A percentile compares a stretch with the other conserved stretches of the same genome.
Evolutionary conservation across 2,329 filamentous ascomycete genomes (phyloP).

Genomic region (Colletotrichum sidae): DNA sequence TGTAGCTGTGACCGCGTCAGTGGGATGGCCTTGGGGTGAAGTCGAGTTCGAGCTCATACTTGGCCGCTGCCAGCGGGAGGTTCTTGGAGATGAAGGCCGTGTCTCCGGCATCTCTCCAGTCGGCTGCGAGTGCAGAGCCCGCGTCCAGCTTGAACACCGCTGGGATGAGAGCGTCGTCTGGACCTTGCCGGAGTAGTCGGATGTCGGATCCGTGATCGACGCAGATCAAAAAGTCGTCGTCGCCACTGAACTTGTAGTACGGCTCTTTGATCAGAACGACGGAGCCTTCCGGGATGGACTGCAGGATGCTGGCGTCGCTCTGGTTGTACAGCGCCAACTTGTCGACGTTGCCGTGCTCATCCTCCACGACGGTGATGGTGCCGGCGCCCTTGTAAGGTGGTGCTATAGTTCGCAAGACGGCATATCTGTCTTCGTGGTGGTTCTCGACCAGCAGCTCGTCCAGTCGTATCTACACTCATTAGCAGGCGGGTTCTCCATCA

Average conservation of each 20-base stretch:
- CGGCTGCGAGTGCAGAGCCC: conserved; percentile 26
- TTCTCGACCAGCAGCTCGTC: conserved; percentile 46
- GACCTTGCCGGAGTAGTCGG: conserved; percentile 42
- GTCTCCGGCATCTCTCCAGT: conserved; percentile 39
- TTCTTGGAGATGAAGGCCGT: conserved; percentile 44
- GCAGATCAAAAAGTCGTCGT: conserved; percentile 47
- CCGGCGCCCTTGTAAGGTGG: conserved; percentile 48
- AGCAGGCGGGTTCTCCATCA: background rate
- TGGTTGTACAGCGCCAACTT: conserved; percentile 54
- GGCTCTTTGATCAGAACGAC: conserved; percentile 51
- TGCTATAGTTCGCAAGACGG: conserved; percentile 47
- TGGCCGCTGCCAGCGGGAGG: conserved; percentile 47
- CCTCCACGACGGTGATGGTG: conserved; percentile 49
- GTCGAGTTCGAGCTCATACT: conserved; percentile 41
- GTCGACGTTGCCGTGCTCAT: conserved; percentile 49
- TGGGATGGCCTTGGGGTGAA: rapidly evolving
- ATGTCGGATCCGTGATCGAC: conserved; percentile 51
- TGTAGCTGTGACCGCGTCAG: conserved; percentile 42
- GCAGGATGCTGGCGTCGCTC: conserved; percentile 45
- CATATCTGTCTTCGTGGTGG: conserved; percentile 48
- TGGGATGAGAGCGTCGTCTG: conserved; percentile 39
- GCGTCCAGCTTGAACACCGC: conserved; percentile 21
- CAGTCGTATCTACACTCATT: conserved; percentile 43
- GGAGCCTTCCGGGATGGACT: conserved; percentile 46
- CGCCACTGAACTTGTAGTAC: conserved; percentile 48